Base-by-base conservation (phyloP, 2,329 filamentous ascomycete genomes). In the Colletotrichum melonis region DNA sequence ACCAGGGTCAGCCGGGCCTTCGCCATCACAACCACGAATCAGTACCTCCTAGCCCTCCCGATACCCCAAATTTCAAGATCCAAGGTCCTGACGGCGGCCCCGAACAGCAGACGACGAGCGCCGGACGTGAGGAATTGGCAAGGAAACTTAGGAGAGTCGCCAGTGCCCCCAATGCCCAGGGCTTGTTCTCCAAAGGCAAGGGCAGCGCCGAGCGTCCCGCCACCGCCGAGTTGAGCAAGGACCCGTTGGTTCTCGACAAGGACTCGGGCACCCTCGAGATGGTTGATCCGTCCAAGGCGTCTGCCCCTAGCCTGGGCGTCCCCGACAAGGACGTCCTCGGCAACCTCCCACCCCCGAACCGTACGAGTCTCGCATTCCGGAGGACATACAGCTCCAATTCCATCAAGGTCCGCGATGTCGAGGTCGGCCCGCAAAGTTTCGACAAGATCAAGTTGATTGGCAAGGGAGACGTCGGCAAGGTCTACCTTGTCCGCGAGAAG, bases 401-500 rank as follows among this genome's bases (percentile, higher is more conserved):
- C 54, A 99, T 99, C 88, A 99, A 99, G 85, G 94, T 98, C 77
- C 91, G 97, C 78, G 95, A 98, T 81, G 97, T 99, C 60, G 97
- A 99, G 84, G 97, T 99, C 46, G 94, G 95, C 0, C 97, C 97
- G 0, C 89, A 94, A 75, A 98, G 96, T 82, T 99, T 99, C 79
- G 97, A 99, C 88, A 99, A 99, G 90, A 98, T 99, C 84, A 99
- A 99, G 84, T 89, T 99, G 84, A 98, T 99, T 80, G 97, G 97
- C 69, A 99, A 99, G 86, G 97, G 97, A 72, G 97, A 99, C 83
- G 97, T 99, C 28, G 97, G 97, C 75, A 99, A 99, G 86, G 97
- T 99, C 1, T 99, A 99, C 81, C 86, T 99, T 77, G 97, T 99
- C 64, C 91, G 95, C 77, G 97, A 99, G 84, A 99, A 99, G 91